phyloP scores from a whole-genome alignment of 2,329 filamentous ascomycete species.

The Cladorrhinum sp. region DNA sequence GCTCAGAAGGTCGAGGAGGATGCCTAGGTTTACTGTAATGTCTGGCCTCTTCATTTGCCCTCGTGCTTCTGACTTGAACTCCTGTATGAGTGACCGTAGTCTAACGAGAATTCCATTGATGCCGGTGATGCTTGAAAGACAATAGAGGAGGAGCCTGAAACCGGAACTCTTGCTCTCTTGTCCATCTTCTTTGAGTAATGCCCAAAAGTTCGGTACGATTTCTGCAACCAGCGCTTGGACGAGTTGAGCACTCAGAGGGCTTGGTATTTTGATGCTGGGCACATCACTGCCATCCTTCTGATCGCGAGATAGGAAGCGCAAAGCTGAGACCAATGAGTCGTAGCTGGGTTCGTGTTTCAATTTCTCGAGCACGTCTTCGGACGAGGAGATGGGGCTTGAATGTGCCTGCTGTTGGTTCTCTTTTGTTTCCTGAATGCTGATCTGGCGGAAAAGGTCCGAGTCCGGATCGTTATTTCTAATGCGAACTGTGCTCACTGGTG shows the following conservation, averaged over 20 bases:
- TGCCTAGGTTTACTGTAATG: constrained; percentile 42
- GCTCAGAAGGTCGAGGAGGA: constrained; percentile 44
- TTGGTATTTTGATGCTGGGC: constrained; percentile 61
- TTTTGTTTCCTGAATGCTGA: constrained; percentile 27
- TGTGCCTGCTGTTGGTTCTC: neutral
- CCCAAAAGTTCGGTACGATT: constrained; percentile 82
- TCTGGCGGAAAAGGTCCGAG: constrained; percentile 30
- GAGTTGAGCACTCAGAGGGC: constrained; percentile 69
- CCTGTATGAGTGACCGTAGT: constrained; percentile 59
- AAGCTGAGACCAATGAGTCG: constrained; percentile 48
- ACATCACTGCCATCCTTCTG: constrained; percentile 27
- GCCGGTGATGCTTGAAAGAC: constrained; percentile 70
- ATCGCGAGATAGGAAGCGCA: constrained; percentile 48
- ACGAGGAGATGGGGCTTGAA: constrained; percentile 26
- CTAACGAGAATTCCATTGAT: constrained; percentile 74
- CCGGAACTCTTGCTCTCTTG: constrained; percentile 34
- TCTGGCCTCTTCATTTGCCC: constrained; percentile 41
- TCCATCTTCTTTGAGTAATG: constrained; percentile 50
- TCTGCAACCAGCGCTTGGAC: constrained; percentile 70
- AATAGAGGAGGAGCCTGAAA: constrained; percentile 54
- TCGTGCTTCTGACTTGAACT: constrained; percentile 39
- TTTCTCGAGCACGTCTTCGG: constrained; percentile 55
- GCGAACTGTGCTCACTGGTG: constrained; percentile 52
- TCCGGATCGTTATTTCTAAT: constrained; percentile 36
- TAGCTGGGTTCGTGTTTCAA: constrained; percentile 63